These are phyloP conservation scores for Eucalyptus tenuipes DNA, from an alignment of 345 rosid genomes.

Conservation along the genomic window DNA sequence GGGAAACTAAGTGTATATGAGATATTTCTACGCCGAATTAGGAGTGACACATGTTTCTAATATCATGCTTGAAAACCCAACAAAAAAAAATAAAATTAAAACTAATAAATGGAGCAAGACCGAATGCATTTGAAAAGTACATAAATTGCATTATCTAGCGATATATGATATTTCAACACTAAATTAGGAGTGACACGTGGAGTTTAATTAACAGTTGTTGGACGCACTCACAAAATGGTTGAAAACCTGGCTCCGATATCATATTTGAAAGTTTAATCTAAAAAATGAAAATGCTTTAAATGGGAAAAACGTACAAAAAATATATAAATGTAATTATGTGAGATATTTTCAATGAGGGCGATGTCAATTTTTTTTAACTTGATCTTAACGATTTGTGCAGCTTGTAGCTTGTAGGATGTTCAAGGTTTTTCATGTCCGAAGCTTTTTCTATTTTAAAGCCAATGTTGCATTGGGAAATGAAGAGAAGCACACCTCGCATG, in stretches of 20 bases:
- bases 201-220: neutral
- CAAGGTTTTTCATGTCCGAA: neutral
- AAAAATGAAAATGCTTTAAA: neutral
- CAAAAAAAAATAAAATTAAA: neutral
- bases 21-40: neutral
- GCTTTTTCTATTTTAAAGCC: neutral
- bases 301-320: accelerated
- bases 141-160: neutral
- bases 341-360: neutral
- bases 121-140: neutral
- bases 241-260: neutral
- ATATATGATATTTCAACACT: neutral
- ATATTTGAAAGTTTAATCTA: neutral
- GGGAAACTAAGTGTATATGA: neutral
- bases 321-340: neutral
- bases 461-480: neutral
- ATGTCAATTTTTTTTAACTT: neutral
- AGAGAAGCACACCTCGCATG: neutral
- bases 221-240: neutral
- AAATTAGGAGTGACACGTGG: neutral
- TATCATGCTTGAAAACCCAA: neutral
- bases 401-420: neutral
- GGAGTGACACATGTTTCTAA: neutral
- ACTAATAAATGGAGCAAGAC: neutral
- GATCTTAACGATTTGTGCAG: neutral